A percentile compares a stretch with the other conserved stretches of the same genome.
Evolutionary conservation across 352 stramenopile genomes (phyloP).

Genomic region (Pythium inflatum): DNA sequence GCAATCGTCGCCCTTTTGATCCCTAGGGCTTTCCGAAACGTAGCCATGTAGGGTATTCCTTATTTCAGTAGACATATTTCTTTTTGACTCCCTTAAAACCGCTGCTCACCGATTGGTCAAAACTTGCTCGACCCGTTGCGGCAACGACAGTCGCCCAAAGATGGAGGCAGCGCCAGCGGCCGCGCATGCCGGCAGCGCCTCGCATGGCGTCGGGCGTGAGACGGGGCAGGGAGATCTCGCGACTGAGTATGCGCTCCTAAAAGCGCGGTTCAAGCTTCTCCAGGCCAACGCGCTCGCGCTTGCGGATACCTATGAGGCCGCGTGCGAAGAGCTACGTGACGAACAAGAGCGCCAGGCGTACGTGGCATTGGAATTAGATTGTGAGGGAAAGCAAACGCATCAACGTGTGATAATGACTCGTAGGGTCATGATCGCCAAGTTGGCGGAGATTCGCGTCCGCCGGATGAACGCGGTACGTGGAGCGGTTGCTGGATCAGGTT

Average conservation of each 20-base stretch:
- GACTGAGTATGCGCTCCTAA: slow-evolving; percentile 34
- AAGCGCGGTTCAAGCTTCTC: slow-evolving; percentile 37
- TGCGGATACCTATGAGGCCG: slow-evolving; percentile 36
- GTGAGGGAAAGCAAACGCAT: no score
- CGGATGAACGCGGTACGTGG: slow-evolving; percentile 45
- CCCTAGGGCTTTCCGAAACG: slow-evolving; percentile 20
- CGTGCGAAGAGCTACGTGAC: slow-evolving; percentile 43
- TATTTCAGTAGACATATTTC: neutral
- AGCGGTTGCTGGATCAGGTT: neutral
- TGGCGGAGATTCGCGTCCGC: slow-evolving; percentile 49
- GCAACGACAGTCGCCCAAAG: neutral
- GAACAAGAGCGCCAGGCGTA: slow-evolving; percentile 49
- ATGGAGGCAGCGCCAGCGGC: neutral
- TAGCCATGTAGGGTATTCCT: neutral
- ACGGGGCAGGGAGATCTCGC: neutral
- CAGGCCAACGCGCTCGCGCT: slow-evolving; percentile 47
- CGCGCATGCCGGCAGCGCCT: neutral
- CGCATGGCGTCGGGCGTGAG: neutral
- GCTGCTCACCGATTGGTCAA: neutral
- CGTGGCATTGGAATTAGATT: no score
- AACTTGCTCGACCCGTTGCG: neutral
- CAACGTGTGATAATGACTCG: no score
- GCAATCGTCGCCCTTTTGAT: slow-evolving; percentile 21
- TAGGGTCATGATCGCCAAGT: slow-evolving; percentile 52
- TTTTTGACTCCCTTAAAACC: neutral